These are phyloP conservation scores for Entomortierella chlamydospora DNA, from an alignment of 192 early-diverging fungal species.

Conservation along the genomic window DNA sequence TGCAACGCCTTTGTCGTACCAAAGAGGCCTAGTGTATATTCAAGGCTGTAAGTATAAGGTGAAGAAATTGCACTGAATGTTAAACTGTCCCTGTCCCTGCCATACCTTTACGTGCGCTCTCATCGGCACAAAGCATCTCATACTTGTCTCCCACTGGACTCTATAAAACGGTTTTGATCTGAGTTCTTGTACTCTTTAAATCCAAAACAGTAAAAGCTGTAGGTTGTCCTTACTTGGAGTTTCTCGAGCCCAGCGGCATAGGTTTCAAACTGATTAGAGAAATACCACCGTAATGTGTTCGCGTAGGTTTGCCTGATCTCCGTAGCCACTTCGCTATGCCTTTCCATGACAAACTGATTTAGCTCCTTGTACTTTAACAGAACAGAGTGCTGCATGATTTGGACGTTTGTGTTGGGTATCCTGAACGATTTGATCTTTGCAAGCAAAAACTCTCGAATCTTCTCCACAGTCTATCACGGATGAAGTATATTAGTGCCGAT, in stretches of 20 bases:
- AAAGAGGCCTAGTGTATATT: slow-evolving; percentile 63
- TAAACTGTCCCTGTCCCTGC: too few relatives aligned
- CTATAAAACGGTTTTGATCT: not conserved
- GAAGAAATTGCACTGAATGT: too few relatives aligned
- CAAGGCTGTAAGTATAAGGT: not conserved
- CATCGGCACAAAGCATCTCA: slow-evolving; percentile 91
- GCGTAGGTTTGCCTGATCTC: slow-evolving; percentile 92
- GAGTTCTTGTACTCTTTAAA: not conserved
- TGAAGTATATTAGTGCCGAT: not conserved
- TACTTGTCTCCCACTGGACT: slow-evolving; percentile 83
- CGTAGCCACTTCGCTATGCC: slow-evolving; percentile 86
- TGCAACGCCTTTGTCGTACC: slow-evolving; percentile 76
- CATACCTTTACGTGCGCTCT: slow-evolving; percentile 73
- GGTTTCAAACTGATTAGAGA: slow-evolving; percentile 89
- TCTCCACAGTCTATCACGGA: slow-evolving; percentile 74
- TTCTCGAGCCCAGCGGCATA: slow-evolving; percentile 82
- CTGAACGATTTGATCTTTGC: slow-evolving; percentile 88
- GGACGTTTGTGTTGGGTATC: slow-evolving; percentile 92
- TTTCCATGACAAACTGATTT: slow-evolving; percentile 90
- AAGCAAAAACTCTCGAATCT: slow-evolving; percentile 89
- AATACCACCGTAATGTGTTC: slow-evolving; percentile 87
- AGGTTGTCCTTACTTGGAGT: slow-evolving; percentile 69
- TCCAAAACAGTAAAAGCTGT: not conserved
- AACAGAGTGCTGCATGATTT: slow-evolving; percentile 91
- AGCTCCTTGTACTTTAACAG: slow-evolving; percentile 94